Evolutionary conservation across 805 yeast genomes (phyloP).

Genomic region (Alloascoidea hylecoeti): DNA sequence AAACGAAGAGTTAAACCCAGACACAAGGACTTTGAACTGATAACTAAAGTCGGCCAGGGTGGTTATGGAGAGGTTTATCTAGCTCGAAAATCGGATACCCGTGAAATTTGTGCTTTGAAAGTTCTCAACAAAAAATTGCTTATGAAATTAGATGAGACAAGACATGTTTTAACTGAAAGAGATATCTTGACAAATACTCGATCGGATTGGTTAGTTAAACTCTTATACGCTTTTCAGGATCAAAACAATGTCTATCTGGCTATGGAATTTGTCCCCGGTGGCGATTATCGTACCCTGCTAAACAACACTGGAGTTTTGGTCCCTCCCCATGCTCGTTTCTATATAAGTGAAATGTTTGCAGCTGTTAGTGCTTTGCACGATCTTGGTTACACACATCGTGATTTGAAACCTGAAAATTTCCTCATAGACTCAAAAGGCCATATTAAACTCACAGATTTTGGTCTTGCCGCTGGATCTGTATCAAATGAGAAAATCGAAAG

Average conservation of each 20-base stretch:
- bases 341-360: constrained; percentile 91
- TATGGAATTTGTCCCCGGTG: constrained; percentile 99
- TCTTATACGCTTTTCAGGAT: constrained; percentile 92
- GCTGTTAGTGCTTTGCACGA: constrained; percentile 90
- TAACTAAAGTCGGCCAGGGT: constrained; percentile 98
- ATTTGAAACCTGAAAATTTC: constrained; percentile 90
- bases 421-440: constrained; percentile 84
- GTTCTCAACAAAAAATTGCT: constrained; percentile 78
- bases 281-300: constrained; percentile 89
- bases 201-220: constrained; percentile 90
- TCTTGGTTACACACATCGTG: constrained; percentile 93
- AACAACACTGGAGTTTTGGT: constrained; percentile 87
- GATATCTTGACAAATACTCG: constrained; percentile 94
- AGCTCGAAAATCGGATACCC: constrained; percentile 87
- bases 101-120: constrained; percentile 90
- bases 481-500: constrained; percentile 88
- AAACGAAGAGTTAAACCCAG: constrained; percentile 85
- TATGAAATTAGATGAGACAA: constrained; percentile 84
- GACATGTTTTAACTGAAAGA: constrained; percentile 91
- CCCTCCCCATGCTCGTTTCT: constrained; percentile 93
- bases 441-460: constrained; percentile 90
- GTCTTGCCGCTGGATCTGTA: constrained; percentile 92
- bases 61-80: constrained; percentile 98
- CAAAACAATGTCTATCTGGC: constrained; percentile 81
- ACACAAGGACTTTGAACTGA: constrained; percentile 89